Evolutionary conservation across 164 flowering plant genomes (phyloP).

Genomic region (Nelumbo lutea): DNA sequence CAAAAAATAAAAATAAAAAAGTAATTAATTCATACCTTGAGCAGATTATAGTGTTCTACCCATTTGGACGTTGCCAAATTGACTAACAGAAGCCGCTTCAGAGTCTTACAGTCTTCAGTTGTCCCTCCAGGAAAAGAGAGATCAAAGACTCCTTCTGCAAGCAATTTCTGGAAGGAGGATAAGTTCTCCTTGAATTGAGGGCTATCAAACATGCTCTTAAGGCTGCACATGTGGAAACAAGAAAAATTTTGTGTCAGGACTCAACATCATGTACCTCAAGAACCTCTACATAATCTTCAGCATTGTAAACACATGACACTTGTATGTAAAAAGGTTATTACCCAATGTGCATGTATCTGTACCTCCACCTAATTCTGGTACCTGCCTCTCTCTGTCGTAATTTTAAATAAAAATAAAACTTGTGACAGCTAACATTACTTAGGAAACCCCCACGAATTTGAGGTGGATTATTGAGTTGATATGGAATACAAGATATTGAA

Average conservation of each 20-base stretch:
- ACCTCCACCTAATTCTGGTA: too few relatives aligned
- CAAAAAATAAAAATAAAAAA: not conserved
- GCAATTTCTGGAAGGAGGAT: conserved; percentile 62
- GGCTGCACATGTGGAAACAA: conserved; percentile 39
- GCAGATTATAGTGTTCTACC: conserved; percentile 58
- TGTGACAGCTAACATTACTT: too few relatives aligned
- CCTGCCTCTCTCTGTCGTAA: too few relatives aligned
- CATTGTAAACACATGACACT: not conserved
- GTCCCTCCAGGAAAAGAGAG: conserved; percentile 40
- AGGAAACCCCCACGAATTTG: too few relatives aligned
- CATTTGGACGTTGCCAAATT: conserved; percentile 58
- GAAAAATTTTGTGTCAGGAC: not conserved
- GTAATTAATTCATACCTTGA: conserved; percentile 50
- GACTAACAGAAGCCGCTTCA: conserved; percentile 58
- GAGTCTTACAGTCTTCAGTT: conserved; percentile 49
- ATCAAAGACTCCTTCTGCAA: conserved; percentile 73
- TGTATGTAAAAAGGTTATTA: too few relatives aligned
- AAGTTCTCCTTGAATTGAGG: conserved; percentile 59
- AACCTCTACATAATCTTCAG: not conserved
- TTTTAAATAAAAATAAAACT: too few relatives aligned
- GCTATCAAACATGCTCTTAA: conserved; percentile 71
- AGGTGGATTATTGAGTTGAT: too few relatives aligned
- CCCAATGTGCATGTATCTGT: not conserved
- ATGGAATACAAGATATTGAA: too few relatives aligned
- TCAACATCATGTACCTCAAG: not conserved